Conservation (phyloP, 2,329 filamentous ascomycete genomes). For the Alternaria gansuensis region DNA sequence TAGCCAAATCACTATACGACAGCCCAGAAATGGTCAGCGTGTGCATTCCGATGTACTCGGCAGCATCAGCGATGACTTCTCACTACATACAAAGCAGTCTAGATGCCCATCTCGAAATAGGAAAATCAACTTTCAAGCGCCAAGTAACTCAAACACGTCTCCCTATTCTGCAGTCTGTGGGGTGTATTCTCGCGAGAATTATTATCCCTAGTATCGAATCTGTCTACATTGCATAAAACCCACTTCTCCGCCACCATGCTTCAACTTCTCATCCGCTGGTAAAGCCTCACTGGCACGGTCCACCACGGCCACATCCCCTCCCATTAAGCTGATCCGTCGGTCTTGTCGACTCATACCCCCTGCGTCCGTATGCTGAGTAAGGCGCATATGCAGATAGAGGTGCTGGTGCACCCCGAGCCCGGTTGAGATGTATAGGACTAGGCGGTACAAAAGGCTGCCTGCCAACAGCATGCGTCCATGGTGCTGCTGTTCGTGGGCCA, state of each 20-base stretch:
- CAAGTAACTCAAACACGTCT: too few relatives aligned
- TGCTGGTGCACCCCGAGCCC: background rate
- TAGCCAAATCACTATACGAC: background rate
- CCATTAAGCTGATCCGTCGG: background rate
- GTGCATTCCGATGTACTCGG: background rate
- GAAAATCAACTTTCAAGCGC: too few relatives aligned
- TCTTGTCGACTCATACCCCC: conserved; percentile 2
- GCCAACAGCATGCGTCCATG: too few relatives aligned
- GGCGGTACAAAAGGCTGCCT: background rate
- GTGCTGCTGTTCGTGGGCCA: background rate
- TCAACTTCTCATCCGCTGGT: background rate
- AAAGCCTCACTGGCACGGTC: background rate
- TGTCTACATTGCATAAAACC: too few relatives aligned
- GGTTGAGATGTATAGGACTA: background rate
- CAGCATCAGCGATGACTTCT: background rate
- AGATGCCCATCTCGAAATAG: too few relatives aligned
- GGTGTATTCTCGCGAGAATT: too few relatives aligned
- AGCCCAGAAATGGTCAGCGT: background rate
- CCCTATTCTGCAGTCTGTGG: too few relatives aligned
- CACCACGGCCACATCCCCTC: background rate
- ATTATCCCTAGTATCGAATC: too few relatives aligned
- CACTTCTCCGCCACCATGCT: too few relatives aligned
- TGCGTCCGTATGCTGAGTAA: background rate
- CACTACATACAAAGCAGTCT: background rate
- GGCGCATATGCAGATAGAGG: background rate